phyloP scores from a whole-genome alignment of 139 green algal species.

The Auxenochlorella pyrenoidosa region DNA sequence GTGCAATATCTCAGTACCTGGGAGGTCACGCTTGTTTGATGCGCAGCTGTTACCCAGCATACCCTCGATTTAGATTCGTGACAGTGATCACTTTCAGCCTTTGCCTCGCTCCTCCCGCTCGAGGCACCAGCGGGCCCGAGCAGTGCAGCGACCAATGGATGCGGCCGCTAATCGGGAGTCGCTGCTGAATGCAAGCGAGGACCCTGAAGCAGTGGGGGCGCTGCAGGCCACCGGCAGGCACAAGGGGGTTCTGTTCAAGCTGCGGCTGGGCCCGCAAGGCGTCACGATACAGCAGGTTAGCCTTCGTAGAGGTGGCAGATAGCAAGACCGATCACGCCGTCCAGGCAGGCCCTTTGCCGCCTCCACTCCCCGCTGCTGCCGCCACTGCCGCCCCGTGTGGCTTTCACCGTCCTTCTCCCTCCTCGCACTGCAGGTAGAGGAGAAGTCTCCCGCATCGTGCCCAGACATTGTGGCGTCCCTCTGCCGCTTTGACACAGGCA shows the following conservation, averaged over 20 bases:
- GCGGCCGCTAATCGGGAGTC: background rate
- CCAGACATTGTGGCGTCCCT: background rate
- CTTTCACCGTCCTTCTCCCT: background rate
- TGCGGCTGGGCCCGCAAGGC: background rate
- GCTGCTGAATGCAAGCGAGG: background rate
- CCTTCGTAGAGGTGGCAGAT: too few relatives aligned
- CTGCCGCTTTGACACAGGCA: background rate
- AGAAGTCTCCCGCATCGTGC: background rate
- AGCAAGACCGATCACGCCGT: background rate
- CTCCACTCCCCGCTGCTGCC: background rate
- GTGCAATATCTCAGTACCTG: too few relatives aligned
- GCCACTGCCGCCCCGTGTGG: too few relatives aligned
- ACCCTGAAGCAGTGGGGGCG: background rate
- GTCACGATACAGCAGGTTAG: background rate
- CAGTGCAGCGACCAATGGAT: too few relatives aligned
- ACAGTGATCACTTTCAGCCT: too few relatives aligned
- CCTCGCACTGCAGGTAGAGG: background rate
- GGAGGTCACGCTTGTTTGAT: too few relatives aligned
- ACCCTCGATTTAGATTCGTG: too few relatives aligned
- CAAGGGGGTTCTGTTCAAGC: background rate
- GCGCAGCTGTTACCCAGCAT: too few relatives aligned
- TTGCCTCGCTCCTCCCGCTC: background rate
- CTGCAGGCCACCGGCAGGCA: background rate
- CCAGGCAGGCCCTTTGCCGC: too few relatives aligned
- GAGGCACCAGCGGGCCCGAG: background rate